Evolutionary conservation across 2,329 filamentous ascomycete species (phyloP), one percentile per base, ranked within the genome.

Genomic region (Aspergillus sp.): DNA sequence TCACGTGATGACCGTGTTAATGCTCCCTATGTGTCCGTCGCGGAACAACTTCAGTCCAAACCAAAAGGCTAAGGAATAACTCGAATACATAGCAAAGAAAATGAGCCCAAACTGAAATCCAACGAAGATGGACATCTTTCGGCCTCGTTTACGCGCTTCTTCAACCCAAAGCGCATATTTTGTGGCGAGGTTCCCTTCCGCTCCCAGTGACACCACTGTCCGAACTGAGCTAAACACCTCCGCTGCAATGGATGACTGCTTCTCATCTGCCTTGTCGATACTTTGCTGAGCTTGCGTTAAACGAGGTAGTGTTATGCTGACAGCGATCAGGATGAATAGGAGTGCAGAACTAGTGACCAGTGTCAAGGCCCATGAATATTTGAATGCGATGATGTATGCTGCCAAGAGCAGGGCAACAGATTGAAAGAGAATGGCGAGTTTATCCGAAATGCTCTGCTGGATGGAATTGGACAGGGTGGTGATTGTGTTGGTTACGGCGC

Each of bases 361-460:
- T 0, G 81, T 83, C n/a, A 85, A 70, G 13, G 81, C 72, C 80
- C 82, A 83, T 30, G 78, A 82, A 60, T 82, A 83, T 15, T 75
- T 68, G 62, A 85, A 85, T 0, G 83, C 80, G 50, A 86, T 79
- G 10, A 78, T 73, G n/a, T 83, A 75, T 57, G 81, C 81, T 0
- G 81, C 70, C 5, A 80, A 64, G 5, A 82, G 66, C 1, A 80
- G 67, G 2, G 80, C 70, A 2, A 78, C 54, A 2, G 73, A 77
- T 54, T 81, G 76, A 30, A 82, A 72, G 1, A 83, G 70, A 2
- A 71, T 71, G 1, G 76, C 75, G 5, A 86, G 71, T 56, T 81
- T 81, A 63, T 85, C 82, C 0, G 82, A 84, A n/a, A 85, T 80
- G 17, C 82, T 83, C 25, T 82, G 73, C 59, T 85, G 83, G 10